These are phyloP conservation scores for Ascochyta clinopodiicola DNA, from an alignment of 2,329 filamentous ascomycete species.

Conservation along the genomic window DNA sequence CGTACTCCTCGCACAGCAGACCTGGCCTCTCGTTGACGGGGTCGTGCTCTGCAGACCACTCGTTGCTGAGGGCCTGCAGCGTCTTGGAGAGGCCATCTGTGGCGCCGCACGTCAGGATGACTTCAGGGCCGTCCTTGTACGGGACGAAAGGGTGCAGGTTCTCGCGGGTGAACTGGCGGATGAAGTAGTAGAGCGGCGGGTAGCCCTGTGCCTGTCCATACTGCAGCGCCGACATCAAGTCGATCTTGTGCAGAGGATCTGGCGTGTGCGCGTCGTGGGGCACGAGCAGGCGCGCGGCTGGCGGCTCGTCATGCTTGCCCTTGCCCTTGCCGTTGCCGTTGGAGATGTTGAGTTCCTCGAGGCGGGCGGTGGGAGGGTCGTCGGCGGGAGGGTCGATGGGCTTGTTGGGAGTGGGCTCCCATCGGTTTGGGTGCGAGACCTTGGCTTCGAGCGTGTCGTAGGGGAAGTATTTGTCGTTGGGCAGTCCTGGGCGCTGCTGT, in stretches of 20 bases:
- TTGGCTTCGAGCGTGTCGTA: slow-evolving; percentile 89
- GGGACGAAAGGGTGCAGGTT: slow-evolving; percentile 82
- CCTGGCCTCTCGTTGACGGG: slow-evolving; percentile 74
- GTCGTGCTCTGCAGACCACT: slow-evolving; percentile 74
- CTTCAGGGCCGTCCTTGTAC: slow-evolving; percentile 76
- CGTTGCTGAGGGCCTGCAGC: slow-evolving; percentile 75
- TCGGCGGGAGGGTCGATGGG: slow-evolving; percentile 55
- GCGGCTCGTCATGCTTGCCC: slow-evolving; percentile 34
- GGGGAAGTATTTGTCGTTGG: slow-evolving; percentile 82
- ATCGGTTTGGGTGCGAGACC: slow-evolving; percentile 75
- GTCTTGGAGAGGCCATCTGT: slow-evolving; percentile 87
- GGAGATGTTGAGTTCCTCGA: slow-evolving; percentile 37
- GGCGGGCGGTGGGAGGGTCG: slow-evolving; percentile 31
- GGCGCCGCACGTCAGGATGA: slow-evolving; percentile 79
- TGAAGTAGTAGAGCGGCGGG: slow-evolving; percentile 76
- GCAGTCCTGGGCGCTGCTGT: slow-evolving; percentile 66
- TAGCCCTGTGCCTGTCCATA: slow-evolving; percentile 87
- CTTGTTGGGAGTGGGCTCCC: slow-evolving; percentile 71
- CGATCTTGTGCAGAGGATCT: slow-evolving; percentile 73
- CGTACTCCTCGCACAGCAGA: slow-evolving; percentile 79
- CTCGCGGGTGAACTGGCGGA: slow-evolving; percentile 78
- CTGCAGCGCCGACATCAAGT: slow-evolving; percentile 81
- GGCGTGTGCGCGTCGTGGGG: slow-evolving; percentile 69
- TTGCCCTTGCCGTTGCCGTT: neutral
- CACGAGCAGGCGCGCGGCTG: slow-evolving; percentile 66